These are phyloP conservation scores for Penicillium paneum DNA, from an alignment of 2,329 filamentous ascomycete genomes.

Conservation along the genomic window DNA sequence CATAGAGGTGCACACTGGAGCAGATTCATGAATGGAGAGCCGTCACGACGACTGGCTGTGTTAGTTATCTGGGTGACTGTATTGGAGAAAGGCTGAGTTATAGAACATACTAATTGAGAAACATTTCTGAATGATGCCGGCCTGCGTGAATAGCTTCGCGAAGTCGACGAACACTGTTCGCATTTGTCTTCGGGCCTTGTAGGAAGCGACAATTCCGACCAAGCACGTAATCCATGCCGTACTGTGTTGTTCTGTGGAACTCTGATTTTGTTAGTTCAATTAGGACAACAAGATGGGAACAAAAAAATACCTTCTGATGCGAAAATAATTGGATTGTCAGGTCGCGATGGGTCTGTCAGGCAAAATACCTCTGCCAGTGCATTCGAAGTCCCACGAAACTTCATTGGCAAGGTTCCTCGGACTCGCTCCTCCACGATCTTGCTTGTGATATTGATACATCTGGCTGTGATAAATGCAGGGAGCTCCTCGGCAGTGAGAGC, in stretches of 20 bases:
- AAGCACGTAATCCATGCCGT: constrained; percentile 68
- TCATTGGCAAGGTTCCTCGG: constrained; percentile 62
- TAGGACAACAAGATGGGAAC: neutral
- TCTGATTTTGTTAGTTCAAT: constrained; percentile 44
- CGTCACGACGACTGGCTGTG: constrained; percentile 60
- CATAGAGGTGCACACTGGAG: constrained; percentile 70
- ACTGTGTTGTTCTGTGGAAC: constrained; percentile 71
- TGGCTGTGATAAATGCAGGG: constrained; percentile 67
- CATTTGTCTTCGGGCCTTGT: constrained; percentile 69
- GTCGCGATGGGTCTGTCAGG: constrained; percentile 68
- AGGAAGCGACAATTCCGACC: constrained; percentile 76
- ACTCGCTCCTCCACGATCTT: constrained; percentile 65
- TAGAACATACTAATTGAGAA: constrained; percentile 66
- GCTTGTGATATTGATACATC: constrained; percentile 67
- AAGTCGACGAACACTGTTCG: constrained; percentile 60
- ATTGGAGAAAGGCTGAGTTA: too few species aligned
- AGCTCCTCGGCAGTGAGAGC: constrained; percentile 64
- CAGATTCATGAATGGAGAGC: constrained; percentile 73
- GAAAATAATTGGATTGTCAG: constrained; percentile 74
- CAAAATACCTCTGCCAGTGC: constrained; percentile 75
- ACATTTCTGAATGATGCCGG: constrained; percentile 69
- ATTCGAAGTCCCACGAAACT: constrained; percentile 67
- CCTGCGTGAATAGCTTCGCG: constrained; percentile 59
- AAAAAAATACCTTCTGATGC: constrained; percentile 62
- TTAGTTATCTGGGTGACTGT: neutral